Conservation (phyloP, 352 stramenopile species). For the Phytophthora citricola region DNA sequence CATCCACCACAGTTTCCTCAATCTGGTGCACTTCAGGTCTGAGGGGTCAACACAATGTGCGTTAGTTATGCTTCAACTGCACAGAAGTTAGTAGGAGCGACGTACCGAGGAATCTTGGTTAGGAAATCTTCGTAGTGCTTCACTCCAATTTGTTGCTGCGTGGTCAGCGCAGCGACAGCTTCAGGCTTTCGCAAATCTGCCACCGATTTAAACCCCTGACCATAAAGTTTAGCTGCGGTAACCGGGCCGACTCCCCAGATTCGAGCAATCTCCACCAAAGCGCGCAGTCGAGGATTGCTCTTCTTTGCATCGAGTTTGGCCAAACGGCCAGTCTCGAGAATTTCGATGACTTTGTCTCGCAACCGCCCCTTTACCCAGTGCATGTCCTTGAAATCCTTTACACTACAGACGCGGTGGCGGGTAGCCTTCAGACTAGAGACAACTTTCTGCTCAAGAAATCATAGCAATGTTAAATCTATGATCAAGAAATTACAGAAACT, state of each 20-base stretch:
- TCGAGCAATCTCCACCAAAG: constrained; percentile 67
- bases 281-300: constrained; percentile 57
- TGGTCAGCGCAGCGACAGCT: constrained; percentile 48
- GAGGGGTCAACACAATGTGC: not conserved
- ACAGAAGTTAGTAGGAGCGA: not conserved
- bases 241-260: constrained; percentile 84
- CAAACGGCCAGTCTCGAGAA: constrained; percentile 77
- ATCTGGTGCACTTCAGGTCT: constrained; percentile 81
- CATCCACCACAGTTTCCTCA: constrained; percentile 74
- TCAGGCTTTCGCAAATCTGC: constrained; percentile 55
- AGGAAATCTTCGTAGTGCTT: constrained; percentile 85
- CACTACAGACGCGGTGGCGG: constrained; percentile 60
- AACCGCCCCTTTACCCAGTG: constrained; percentile 77
- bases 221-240: constrained; percentile 83
- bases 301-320: constrained; percentile 87
- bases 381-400: constrained; percentile 66
- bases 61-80: not conserved
- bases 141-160: constrained; percentile 81
- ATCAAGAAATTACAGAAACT: too few relatives aligned
- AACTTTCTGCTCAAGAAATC: constrained; percentile 54
- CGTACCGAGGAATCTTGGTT: constrained; percentile 71
- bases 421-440: constrained; percentile 76
- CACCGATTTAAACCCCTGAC: constrained; percentile 70
- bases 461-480: not conserved
- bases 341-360: constrained; percentile 74